Evolutionary conservation across 1,139 yeast species (phyloP).

Genomic region (Yamadazyma epiphylla): DNA sequence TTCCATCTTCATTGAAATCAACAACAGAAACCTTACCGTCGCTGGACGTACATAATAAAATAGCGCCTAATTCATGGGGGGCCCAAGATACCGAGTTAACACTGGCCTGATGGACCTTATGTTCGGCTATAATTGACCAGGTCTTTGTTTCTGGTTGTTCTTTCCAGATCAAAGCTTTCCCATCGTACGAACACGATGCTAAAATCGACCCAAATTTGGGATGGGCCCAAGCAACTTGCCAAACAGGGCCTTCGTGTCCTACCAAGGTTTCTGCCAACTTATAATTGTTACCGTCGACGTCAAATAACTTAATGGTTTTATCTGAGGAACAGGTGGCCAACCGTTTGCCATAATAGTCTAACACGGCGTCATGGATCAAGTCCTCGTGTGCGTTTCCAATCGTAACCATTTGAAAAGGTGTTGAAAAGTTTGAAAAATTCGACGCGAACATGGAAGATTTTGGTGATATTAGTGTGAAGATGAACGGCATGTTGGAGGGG

Average conservation of each 20-base stretch:
- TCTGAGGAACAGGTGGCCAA: slow-evolving; percentile 95
- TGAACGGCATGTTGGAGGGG: no score
- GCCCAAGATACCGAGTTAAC: slow-evolving; percentile 97
- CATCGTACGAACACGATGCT: slow-evolving; percentile 95
- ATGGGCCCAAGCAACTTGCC: slow-evolving; percentile 99
- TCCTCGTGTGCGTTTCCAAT: slow-evolving; percentile 84
- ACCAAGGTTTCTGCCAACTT: slow-evolving; percentile 73
- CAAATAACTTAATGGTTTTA: slow-evolving; percentile 88
- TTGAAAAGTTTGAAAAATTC: no score
- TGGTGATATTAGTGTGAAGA: no score
- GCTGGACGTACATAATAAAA: slow-evolving; percentile 83
- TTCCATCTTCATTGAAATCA: slow-evolving; percentile 89
- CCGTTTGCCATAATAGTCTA: slow-evolving; percentile 93
- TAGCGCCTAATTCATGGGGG: slow-evolving; percentile 94
- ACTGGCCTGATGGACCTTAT: slow-evolving; percentile 85
- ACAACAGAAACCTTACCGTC: slow-evolving; percentile 91
- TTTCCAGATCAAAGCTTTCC: slow-evolving; percentile 91
- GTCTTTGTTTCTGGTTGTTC: slow-evolving; percentile 74
- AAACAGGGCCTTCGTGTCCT: slow-evolving; percentile 97
- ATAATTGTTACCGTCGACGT: slow-evolving; percentile 75
- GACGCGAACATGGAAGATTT: no score
- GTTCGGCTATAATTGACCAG: slow-evolving; percentile 89
- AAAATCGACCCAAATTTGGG: slow-evolving; percentile 94
- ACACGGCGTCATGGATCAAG: slow-evolving; percentile 92
- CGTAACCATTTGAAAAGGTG: no score